Base-by-base conservation (phyloP, 768 basidiomycete species). In the Chiua virens region DNA sequence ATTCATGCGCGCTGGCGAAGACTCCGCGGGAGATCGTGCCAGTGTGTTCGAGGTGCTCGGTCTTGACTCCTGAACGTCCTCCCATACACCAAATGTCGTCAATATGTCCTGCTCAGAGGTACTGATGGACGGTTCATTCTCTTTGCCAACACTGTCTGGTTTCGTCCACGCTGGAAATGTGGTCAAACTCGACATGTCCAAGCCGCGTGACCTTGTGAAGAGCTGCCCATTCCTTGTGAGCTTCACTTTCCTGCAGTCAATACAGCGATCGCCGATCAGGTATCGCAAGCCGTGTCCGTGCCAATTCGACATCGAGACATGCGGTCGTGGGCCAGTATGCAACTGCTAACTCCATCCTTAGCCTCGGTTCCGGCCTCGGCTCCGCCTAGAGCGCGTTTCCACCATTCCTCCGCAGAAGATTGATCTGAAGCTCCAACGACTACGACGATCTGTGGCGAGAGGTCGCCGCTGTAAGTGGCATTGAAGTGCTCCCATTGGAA, bases 401-500 rank as follows among this genome's bases (percentile, higher is more conserved):
- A 65, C 62, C 65, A 65, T 38, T 60, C 42, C 22, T 52, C 47
- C 25, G 58, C 64, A 8, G 64, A 57, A 22, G 3, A 11, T 27
- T 58, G 58, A 21, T 60, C 48, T 4, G 37, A 44, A 5, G 58
- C 54, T 39, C 64, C 64, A 5, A 53, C 42, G 41, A 64, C 11
- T 17, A 66, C 28, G n/a, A 63, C 52, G 8, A 66, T 53, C 20
- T 57, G 58, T 22, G 63, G 64, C 7, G 63, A 60, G 41, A 64
- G 62, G 17, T 63, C 64, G 13, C 63, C 63, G 3, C 63, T 58
- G 15, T 64, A 64, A 23, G 55, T 53, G 41, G 44, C 7, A n/a
- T 55, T 53, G 47, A 64, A 64, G 48, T 60, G 34, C 5, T 64
- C 53, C 60, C 63, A 66, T 50, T 62, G 63, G 2, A 22, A 47